phyloP scores from a whole-genome alignment of 345 rosid species.

The Citrus trifoliata region DNA sequence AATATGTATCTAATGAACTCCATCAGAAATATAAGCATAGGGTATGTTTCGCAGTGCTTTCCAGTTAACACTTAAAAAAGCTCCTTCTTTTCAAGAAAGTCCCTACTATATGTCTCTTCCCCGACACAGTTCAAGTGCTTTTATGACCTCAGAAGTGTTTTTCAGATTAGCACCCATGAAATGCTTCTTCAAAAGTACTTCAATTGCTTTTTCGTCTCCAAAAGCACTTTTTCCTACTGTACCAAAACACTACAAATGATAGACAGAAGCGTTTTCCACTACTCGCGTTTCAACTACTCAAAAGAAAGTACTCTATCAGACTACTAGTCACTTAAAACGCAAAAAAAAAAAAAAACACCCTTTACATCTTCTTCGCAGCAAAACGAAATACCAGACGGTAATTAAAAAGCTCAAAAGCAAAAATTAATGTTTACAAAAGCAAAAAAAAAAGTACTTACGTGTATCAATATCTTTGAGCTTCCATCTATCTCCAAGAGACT shows the following conservation, averaged over 20 bases:
- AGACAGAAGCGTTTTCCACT: not conserved
- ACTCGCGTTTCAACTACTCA: not conserved
- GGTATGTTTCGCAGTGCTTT: not conserved
- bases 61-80: not conserved
- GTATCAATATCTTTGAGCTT: conserved; percentile 65
- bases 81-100: not conserved
- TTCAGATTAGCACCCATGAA: not conserved
- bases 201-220: not conserved
- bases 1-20: not conserved
- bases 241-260: not conserved
- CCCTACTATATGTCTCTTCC: not conserved
- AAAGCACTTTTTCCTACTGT: not conserved
- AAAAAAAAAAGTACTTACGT: conserved; percentile 35
- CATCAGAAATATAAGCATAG: not conserved
- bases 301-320: not conserved
- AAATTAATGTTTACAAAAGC: not conserved
- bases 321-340: not conserved
- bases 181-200: not conserved
- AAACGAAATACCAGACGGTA: too few relatives aligned
- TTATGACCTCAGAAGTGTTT: not conserved
- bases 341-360: not conserved
- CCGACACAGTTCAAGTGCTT: not conserved
- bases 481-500: conserved; percentile 59
- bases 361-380: too few relatives aligned
- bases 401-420: too few relatives aligned